phyloP scores from a whole-genome alignment of 148 eudicot species.

The Spergularia marina region DNA sequence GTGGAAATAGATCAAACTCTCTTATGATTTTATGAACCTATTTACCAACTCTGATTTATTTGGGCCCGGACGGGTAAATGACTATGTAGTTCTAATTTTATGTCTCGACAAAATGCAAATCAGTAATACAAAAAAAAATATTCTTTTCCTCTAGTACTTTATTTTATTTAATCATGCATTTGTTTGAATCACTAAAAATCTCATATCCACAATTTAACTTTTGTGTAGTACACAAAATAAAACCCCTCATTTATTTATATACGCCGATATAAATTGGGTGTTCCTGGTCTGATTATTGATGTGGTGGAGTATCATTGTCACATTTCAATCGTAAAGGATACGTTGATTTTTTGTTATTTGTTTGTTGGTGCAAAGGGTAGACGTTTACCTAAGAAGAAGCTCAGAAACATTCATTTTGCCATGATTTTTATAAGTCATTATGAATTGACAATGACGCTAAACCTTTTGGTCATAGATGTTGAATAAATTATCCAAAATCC shows the following conservation, averaged over 20 bases:
- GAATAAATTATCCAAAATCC: not conserved
- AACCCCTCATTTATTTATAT: not conserved
- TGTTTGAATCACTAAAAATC: too few species aligned
- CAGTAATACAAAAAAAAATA: too few species aligned
- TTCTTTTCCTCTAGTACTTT: too few species aligned
- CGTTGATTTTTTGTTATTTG: not conserved
- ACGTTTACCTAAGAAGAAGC: not conserved
- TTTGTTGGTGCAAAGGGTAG: not conserved
- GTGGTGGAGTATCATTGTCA: slow-evolving; percentile 16
- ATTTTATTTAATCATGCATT: too few species aligned
- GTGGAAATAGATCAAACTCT: too few species aligned
- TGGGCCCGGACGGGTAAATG: too few species aligned
- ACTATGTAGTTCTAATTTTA: too few species aligned
- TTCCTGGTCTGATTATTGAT: not conserved
- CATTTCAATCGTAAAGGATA: not conserved
- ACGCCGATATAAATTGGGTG: not conserved
- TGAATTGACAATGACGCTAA: not conserved
- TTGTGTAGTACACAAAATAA: too few species aligned
- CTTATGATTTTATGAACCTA: too few species aligned
- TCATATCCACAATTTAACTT: too few species aligned
- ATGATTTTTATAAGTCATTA: not conserved
- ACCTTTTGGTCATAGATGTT: not conserved
- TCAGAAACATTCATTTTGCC: not conserved
- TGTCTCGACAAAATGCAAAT: too few species aligned
- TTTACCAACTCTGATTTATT: too few species aligned